Percentiles rank a stretch among this genome's conserved stretches.
Conservation (phyloP, 441 rosid species). For the Eruca vesicaria region DNA sequence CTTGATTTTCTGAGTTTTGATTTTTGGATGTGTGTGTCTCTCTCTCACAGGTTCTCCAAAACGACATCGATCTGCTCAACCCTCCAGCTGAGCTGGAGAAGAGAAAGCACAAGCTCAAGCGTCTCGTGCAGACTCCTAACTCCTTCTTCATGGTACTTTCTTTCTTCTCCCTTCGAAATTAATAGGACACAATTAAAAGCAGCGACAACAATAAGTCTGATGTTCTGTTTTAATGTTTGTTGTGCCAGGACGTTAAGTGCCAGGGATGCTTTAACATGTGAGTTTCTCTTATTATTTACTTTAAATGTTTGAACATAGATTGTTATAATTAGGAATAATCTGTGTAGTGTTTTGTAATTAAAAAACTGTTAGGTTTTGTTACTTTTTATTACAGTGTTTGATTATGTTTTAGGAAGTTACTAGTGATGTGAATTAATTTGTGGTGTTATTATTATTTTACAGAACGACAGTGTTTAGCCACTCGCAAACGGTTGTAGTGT, state of each 20-base stretch:
- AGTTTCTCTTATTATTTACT: not conserved
- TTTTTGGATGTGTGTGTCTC: not conserved
- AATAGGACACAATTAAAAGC: not conserved
- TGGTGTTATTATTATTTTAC: constrained; percentile 15
- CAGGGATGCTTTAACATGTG: constrained; percentile 72
- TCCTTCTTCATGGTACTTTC: constrained; percentile 26
- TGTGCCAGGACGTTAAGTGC: constrained; percentile 59
- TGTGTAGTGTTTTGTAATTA: no score
- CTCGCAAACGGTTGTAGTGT: constrained; percentile 58
- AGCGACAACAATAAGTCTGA: not conserved
- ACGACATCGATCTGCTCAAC: constrained; percentile 29
- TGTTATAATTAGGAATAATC: no score
- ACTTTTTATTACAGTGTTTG: no score
- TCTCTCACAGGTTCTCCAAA: constrained; percentile 32
- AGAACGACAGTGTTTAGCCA: constrained; percentile 65
- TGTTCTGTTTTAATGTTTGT: not conserved
- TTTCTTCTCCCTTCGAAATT: not conserved
- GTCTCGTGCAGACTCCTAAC: constrained; percentile 28
- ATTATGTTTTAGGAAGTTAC: no score
- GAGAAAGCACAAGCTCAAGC: constrained; percentile 35
- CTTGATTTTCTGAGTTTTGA: not conserved
- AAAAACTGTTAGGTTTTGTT: no score
- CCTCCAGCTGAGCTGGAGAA: constrained; percentile 34
- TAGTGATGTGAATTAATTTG: no score
- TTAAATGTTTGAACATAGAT: no score